Conservation (phyloP, 208 protist genomes). For the Wallacemonas collosoma region DNA sequence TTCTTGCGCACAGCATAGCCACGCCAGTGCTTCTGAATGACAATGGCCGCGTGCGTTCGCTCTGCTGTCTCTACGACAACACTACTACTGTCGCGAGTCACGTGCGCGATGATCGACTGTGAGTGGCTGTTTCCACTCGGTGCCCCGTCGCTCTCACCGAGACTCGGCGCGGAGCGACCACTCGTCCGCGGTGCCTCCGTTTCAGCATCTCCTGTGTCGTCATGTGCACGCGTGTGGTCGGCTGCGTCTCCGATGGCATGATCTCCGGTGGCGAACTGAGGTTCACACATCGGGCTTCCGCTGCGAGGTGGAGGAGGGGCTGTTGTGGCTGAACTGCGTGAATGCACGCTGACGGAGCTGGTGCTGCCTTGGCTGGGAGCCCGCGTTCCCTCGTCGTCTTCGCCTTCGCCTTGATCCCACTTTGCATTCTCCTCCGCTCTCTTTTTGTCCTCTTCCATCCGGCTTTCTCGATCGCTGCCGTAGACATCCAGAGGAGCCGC, state of each 20-base stretch:
- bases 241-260: background rate
- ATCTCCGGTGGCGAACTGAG: background rate
- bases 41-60: constrained; percentile 28
- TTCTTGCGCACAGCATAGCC: constrained; percentile 43
- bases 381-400: background rate
- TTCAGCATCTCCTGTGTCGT: background rate
- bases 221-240: background rate
- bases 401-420: background rate
- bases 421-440: background rate
- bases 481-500: no score
- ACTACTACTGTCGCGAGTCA: constrained; percentile 1
- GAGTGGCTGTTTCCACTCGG: background rate
- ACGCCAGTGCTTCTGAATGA: constrained; percentile 59
- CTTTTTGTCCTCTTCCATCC: background rate
- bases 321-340: background rate
- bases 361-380: background rate
- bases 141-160: background rate
- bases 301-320: constrained; percentile 4
- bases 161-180: background rate
- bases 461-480: no score
- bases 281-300: background rate
- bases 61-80: background rate
- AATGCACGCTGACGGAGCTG: background rate
- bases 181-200: background rate
- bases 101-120: background rate